Base-by-base conservation (phyloP, 129 eudicot genomes). In the Saposhnikovia divaricata region DNA sequence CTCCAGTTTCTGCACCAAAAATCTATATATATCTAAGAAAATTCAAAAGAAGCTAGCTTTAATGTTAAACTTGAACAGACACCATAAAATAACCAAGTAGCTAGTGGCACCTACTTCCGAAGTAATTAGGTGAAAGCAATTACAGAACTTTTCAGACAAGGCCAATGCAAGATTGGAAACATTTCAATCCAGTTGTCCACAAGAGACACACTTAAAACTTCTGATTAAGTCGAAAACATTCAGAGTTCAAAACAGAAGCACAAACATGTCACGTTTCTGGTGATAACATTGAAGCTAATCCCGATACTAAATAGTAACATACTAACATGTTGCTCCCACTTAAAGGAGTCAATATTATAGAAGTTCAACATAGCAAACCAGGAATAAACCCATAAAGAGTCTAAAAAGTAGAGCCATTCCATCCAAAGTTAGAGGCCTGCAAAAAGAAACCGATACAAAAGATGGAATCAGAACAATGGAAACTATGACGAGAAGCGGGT, bases 361-460 rank as follows among this genome's bases (percentile, higher is more conserved):
- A 25, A 16, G 31, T 71, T 31, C 55, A 75, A 75, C 42, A 65
- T 21, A 47, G 72, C 79, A 46, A 66, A 65, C 25, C 51, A 75
- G 50, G 12, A 66, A 13, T n/a, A 47, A 66, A 45, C 42, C 23
- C 50, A 43, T 21, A 40, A 66, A 5, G 42, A 70, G 74, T 39
- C 47, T 84, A 91, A 85, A 93, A 87, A 74, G 98, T 91, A 23
- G 90, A 74, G 47, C 98, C 98, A 42, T 93, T 91, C 96, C 94
- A 93, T 77, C 98, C 93, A 63, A 93, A 85, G 89, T 81, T 80
- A 78, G 97, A 89, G 42, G 95, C 97, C 93, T 93, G 88, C 78
- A 81, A 80, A 77, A 81, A 83, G 46, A 18, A 76, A 68, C 44
- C 51, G 46, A 46, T 55, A 73, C 0, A 59, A 59, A 55, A 55